Percentiles rank a stretch among this genome's conserved stretches.
Evolutionary conservation across 1,284 basidiomycete species (phyloP).

Genomic region (Bjerkandera adusta): DNA sequence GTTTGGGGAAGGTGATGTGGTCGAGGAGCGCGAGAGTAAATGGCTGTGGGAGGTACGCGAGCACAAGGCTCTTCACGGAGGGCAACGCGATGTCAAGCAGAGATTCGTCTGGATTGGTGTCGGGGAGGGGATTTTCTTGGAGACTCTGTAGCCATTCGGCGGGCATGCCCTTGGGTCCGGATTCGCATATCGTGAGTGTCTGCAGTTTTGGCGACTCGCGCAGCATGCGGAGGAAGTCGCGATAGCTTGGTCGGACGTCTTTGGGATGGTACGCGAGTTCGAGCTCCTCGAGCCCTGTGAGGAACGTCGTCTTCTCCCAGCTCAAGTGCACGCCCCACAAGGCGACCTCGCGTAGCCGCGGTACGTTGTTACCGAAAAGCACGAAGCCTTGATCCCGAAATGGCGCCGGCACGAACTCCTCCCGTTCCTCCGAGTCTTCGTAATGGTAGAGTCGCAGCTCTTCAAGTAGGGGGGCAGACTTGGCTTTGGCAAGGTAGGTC

Average conservation of each 20-base stretch:
- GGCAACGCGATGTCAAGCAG: constrained; percentile 33
- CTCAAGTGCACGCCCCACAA: constrained; percentile 67
- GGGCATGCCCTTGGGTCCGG: constrained; percentile 47
- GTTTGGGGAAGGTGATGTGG: constrained; percentile 45
- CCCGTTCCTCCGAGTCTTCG: constrained; percentile 36
- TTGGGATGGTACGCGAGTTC: constrained; percentile 56
- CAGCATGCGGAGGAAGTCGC: constrained; percentile 46
- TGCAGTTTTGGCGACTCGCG: constrained; percentile 46
- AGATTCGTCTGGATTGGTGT: neutral
- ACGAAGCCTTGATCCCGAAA: constrained; percentile 27
- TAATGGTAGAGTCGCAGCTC: constrained; percentile 49
- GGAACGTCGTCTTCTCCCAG: constrained; percentile 48
- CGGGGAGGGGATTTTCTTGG: constrained; percentile 12
- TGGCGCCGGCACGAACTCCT: constrained; percentile 35
- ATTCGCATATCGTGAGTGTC: constrained; percentile 45
- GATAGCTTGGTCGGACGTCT: constrained; percentile 55
- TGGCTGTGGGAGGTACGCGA: constrained; percentile 43
- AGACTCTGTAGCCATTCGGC: constrained; percentile 33
- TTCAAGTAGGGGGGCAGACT: constrained; percentile 50
- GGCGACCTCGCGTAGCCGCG: constrained; percentile 42
- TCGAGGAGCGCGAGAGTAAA: constrained; percentile 48
- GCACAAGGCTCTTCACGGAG: constrained; percentile 43
- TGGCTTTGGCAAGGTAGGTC: constrained; percentile 36
- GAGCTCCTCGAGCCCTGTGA: constrained; percentile 43
- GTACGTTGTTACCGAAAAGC: constrained; percentile 55